Evolutionary conservation across 257 asterid species (phyloP).

Genomic region (Petunia secreta): DNA sequence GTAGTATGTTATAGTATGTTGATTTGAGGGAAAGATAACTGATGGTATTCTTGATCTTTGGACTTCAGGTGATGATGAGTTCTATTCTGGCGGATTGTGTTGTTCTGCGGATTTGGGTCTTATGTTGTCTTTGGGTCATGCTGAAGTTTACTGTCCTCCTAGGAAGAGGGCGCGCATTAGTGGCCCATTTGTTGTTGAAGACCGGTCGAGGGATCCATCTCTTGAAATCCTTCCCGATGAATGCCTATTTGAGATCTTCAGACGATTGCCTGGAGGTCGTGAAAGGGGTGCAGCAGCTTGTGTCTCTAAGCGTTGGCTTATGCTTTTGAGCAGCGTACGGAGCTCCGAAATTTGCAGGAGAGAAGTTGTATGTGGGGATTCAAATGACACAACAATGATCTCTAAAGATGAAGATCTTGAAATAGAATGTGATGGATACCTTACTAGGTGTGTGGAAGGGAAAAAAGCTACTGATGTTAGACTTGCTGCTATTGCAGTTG

Average conservation of each 20-base stretch:
- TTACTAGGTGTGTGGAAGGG: constrained; percentile 33
- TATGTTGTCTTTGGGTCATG: constrained; percentile 59
- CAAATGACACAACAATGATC: constrained; percentile 15
- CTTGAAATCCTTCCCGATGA: constrained; percentile 83
- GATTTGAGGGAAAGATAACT: constrained; percentile 7
- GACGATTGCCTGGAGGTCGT: constrained; percentile 63
- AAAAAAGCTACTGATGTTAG: constrained; percentile 33
- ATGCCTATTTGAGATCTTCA: constrained; percentile 87
- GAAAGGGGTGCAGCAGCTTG: constrained; percentile 81
- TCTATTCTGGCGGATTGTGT: constrained; percentile 47
- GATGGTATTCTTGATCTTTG: neutral
- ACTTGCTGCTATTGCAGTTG: constrained; percentile 32
- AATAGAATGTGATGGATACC: constrained; percentile 28
- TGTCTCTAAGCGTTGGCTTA: constrained; percentile 90
- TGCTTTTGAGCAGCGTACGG: constrained; percentile 60
- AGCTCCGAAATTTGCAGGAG: constrained; percentile 58
- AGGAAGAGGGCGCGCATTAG: constrained; percentile 68
- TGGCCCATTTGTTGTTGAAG: constrained; percentile 46
- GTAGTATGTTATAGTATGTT: neutral
- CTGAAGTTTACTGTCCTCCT: constrained; percentile 75
- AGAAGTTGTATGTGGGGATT: constrained; percentile 26
- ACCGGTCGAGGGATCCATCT: constrained; percentile 49
- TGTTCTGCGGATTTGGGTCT: constrained; percentile 64
- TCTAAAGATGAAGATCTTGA: constrained; percentile 27
- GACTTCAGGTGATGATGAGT: constrained; percentile 76